Percentiles rank a stretch among this genome's conserved stretches.
Evolutionary conservation across 2,329 filamentous ascomycete genomes (phyloP).

Genomic region (Neobulgaria alba): DNA sequence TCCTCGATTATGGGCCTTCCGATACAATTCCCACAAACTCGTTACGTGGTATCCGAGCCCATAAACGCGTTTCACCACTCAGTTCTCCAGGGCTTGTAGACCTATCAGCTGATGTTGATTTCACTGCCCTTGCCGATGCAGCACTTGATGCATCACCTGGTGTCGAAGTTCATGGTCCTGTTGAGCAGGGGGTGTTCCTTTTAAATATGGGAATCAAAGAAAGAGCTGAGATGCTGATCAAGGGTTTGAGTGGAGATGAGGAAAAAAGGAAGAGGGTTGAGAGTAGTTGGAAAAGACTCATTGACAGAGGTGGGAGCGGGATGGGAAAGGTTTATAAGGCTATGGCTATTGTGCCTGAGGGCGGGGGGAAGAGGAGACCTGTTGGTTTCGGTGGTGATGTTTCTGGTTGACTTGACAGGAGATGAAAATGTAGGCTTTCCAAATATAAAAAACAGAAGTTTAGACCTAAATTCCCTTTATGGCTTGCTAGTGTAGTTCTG

Average conservation of each 20-base stretch:
- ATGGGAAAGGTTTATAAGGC: constrained; percentile 97
- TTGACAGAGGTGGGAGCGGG: constrained; percentile 72
- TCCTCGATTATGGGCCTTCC: constrained; percentile 86
- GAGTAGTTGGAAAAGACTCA: constrained; percentile 67
- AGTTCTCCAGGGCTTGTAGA: constrained; percentile 74
- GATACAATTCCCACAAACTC: constrained; percentile 79
- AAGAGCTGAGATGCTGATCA: constrained; percentile 60
- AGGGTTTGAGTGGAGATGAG: constrained; percentile 34
- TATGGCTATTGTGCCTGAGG: constrained; percentile 81
- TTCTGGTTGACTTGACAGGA: no score
- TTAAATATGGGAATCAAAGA: constrained; percentile 74
- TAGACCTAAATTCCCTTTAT: no score
- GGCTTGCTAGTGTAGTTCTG: no score
- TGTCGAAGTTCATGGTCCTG: constrained; percentile 87
- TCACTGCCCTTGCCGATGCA: constrained; percentile 74
- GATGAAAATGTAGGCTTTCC: no score
- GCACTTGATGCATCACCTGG: constrained; percentile 66
- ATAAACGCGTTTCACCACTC: constrained; percentile 72
- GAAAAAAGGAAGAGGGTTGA: constrained; percentile 55
- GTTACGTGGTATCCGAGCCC: constrained; percentile 75
- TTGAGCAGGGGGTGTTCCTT: constrained; percentile 77
- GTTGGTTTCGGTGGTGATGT: constrained; percentile 82
- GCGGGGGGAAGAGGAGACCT: constrained; percentile 62
- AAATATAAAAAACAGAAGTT: no score
- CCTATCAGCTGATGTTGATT: constrained; percentile 89